Percentiles rank a stretch among this genome's conserved stretches.
Evolutionary conservation across 2,329 filamentous ascomycete genomes (phyloP).

Genomic region (Niveomyces coronatus): DNA sequence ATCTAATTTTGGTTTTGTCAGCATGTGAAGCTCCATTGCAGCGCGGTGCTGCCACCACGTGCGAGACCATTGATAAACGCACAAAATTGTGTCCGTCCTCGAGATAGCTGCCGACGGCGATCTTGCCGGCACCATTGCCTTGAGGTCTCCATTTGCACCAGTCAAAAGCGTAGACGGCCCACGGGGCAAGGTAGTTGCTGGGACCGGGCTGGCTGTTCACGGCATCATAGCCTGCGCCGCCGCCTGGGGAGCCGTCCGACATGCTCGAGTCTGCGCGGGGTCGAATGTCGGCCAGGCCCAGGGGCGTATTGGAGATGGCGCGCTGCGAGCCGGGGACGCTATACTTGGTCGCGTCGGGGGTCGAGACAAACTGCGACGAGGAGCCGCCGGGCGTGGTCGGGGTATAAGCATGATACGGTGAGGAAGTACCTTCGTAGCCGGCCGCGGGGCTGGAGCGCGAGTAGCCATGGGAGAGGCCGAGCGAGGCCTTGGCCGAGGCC

Average conservation of each 20-base stretch:
- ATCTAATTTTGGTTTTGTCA: slow-evolving; percentile 57
- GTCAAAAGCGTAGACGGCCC: slow-evolving; percentile 93
- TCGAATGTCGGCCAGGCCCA: slow-evolving; percentile 85
- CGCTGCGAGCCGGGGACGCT: slow-evolving; percentile 47
- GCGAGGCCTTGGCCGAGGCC: slow-evolving; percentile 54
- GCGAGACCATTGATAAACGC: too few relatives aligned
- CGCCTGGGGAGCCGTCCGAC: slow-evolving; percentile 59
- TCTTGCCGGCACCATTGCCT: slow-evolving; percentile 72
- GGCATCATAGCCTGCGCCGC: slow-evolving; percentile 53
- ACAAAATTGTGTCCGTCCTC: slow-evolving; percentile 99
- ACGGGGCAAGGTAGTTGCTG: slow-evolving; percentile 88
- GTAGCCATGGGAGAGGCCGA: slow-evolving; percentile 62
- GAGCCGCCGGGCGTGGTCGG: slow-evolving; percentile 54
- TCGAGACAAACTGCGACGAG: slow-evolving; percentile 55
- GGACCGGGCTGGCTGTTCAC: slow-evolving; percentile 58
- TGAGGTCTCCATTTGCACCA: slow-evolving; percentile 98
- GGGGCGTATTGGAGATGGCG: slow-evolving; percentile 68
- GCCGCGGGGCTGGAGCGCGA: slow-evolving; percentile 73
- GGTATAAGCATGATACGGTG: slow-evolving; percentile 43
- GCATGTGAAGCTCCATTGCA: too few relatives aligned
- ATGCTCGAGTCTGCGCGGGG: slow-evolving; percentile 75
- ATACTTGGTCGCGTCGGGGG: slow-evolving; percentile 43
- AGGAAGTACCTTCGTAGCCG: slow-evolving; percentile 44
- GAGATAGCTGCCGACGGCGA: slow-evolving; percentile 90
- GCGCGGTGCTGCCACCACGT: background rate